Conservation (phyloP, 108 stramenopile genomes). For the Skeletonema menzelii region DNA sequence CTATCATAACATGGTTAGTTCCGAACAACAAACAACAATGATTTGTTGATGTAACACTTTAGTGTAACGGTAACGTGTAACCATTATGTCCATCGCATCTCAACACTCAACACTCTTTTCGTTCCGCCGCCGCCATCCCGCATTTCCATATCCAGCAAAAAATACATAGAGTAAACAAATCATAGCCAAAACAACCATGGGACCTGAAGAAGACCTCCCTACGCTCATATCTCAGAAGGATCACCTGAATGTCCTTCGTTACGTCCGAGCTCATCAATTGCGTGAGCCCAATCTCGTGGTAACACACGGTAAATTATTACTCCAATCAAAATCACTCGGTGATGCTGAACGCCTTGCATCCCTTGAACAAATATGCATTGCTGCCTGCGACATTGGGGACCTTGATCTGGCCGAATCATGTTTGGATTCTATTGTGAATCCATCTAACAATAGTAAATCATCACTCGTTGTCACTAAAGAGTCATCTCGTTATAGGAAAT, state of each 20-base stretch:
- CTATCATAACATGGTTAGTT: too few species aligned
- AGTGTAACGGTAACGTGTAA: too few species aligned
- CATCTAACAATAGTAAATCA: not conserved
- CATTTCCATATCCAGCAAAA: too few species aligned
- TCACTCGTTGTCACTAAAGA: constrained; percentile 29
- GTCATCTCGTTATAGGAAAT: constrained; percentile 66
- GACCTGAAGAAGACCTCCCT: constrained; percentile 70
- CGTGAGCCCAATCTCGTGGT: constrained; percentile 68
- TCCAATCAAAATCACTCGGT: constrained; percentile 41
- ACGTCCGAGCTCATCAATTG: constrained; percentile 75
- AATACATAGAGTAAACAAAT: too few species aligned
- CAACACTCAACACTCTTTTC: too few species aligned
- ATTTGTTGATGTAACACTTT: too few species aligned
- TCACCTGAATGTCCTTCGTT: constrained; percentile 71
- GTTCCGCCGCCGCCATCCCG: too few species aligned
- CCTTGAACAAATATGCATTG: constrained; percentile 72
- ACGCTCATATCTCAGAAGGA: constrained; percentile 64
- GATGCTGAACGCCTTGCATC: constrained; percentile 56
- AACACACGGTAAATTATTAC: constrained; percentile 52
- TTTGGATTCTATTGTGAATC: constrained; percentile 30
- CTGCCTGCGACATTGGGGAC: constrained; percentile 62
- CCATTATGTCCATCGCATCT: too few species aligned
- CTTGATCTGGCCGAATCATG: constrained; percentile 48
- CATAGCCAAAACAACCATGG: constrained; percentile 60
- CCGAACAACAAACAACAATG: too few species aligned